Base-by-base conservation (phyloP, 768 basidiomycete species). In the Tulasnella sp. region DNA sequence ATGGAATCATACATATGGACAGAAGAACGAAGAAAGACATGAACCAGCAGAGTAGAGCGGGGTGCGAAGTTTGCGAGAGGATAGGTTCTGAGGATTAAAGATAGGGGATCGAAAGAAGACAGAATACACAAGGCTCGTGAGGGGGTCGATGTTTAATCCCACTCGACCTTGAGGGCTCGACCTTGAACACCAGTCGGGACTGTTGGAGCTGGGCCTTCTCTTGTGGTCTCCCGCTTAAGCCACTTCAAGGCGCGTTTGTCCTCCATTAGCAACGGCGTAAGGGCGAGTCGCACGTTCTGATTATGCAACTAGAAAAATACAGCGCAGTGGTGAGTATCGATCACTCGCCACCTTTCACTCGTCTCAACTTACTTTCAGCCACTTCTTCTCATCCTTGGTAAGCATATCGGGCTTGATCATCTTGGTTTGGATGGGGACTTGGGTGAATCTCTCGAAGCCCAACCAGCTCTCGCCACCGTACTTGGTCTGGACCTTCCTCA, bases 381-480 rank as follows among this genome's bases (percentile, higher is more conserved):
- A 86, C 34, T 86, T 86, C 82, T 90, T 88, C 84, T 95, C 94
- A 31, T 90, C 87, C 56, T 87, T 86, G 21, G 88, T 87, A 82
- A 96, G 86, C 36, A 95, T 88, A 81, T 92, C 88, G 24, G 88
- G 46, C 39, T 80, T 74, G 73, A 81, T 74, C 80, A 81, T 81
- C 74, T 81, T 81, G 62, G 80, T 80, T 39, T 81, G 80, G 42
- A 81, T 81, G 27, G 80, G 80, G 24, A 81, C 80, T 40, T 80
- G 76, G 3, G 97, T 97, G 82, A 98, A 87, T 4, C 96, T 92
- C 85, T 97, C 94, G 84, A 97, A 98, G 16, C 93, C 93, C 44
- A 95, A 89, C 95, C 95, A 98, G 39, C 39, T 76, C 31, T 81
- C 75, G 1, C 80, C 80, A 18, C 80, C 80, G 73, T 80, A 81